Base-by-base conservation (phyloP, 2,329 filamentous ascomycete species). In the Clonostachys rhizophaga region DNA sequence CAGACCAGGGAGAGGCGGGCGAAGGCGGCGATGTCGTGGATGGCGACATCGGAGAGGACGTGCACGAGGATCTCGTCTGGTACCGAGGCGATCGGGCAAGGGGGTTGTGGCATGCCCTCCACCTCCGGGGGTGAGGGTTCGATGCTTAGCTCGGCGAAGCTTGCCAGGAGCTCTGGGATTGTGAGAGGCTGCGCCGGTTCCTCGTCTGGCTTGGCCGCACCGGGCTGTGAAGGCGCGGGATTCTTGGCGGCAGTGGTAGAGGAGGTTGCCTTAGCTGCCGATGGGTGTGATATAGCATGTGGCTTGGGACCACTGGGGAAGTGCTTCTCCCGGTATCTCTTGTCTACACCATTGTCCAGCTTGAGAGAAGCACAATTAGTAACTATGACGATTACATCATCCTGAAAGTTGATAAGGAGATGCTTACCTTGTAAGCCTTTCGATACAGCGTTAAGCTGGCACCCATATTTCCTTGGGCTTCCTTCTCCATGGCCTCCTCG, bases 381-480 rank as follows among this genome's bases (percentile, higher is more conserved):
- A 48, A 46, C 16, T 39, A 42, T n/a, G 44, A 30, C 18, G 14
- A 40, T 13, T 11, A 17, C 39, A 18, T 20, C 7, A 14, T 18
- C 11, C 16, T 35, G 10, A 18, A 12, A 33, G 45, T 12, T 36
- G 36, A 24, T 9, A 48, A 17, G n/a, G 13, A 9, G 12, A 33
- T 5, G 59, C 75, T 49, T 68, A 92, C 89, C 63, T 86, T 83
- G 64, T 95, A 97, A 1, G 94, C 94, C 64, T 87, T 91, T 42
- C 94, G 83, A 65, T 99, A 99, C 44, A 95, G 78, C 54, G 80
- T 83, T 47, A 99, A 65, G 61, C 92, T 97, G 52, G 97, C 92
- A 6, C 91, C 91, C 44, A 97, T 74, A 52, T 83, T 94, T 1
- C 94, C 94, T 57, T 87, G 81, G 0, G 78, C 80, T 68, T 99